Conservation (phyloP, 306 rosid genomes). For the Styphnolobium japonicum region DNA sequence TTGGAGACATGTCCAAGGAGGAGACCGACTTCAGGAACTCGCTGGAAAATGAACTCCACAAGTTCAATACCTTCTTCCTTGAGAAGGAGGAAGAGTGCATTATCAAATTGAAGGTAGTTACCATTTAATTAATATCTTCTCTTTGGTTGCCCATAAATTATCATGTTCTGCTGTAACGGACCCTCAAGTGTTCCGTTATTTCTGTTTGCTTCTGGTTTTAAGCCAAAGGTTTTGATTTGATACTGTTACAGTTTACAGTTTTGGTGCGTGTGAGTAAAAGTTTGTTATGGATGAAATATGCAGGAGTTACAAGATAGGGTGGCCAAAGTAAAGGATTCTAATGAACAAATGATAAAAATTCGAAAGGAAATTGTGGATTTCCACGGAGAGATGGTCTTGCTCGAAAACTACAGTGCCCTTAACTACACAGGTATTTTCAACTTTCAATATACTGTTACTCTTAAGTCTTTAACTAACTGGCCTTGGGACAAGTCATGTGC, state of each 20-base stretch:
- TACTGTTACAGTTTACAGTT: too few relatives aligned
- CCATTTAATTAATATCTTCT: too few relatives aligned
- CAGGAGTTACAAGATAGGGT: slow-evolving; percentile 95
- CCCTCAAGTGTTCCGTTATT: too few relatives aligned
- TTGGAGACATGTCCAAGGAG: slow-evolving; percentile 54
- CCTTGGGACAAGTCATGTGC: neutral
- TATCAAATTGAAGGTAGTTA: slow-evolving; percentile 96
- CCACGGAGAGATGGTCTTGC: slow-evolving; percentile 97
- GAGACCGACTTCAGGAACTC: slow-evolving; percentile 64
- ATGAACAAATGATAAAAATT: slow-evolving; percentile 72
- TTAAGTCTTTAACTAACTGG: neutral
- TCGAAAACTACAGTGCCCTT: slow-evolving; percentile 95
- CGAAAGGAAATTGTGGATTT: slow-evolving; percentile 93
- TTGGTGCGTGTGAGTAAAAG: neutral
- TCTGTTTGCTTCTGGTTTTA: too few relatives aligned
- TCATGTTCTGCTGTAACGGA: too few relatives aligned
- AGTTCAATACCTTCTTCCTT: slow-evolving; percentile 85
- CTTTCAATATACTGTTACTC: neutral
- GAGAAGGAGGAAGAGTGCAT: slow-evolving; percentile 97
- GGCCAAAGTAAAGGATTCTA: slow-evolving; percentile 63
- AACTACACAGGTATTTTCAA: slow-evolving; percentile 80
- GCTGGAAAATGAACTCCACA: slow-evolving; percentile 86
- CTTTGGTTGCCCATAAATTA: neutral
- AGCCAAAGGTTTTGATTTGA: too few relatives aligned
- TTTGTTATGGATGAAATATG: slow-evolving; percentile 31